Base-by-base conservation (phyloP, 1,284 basidiomycete genomes). In the Somion occarium region DNA sequence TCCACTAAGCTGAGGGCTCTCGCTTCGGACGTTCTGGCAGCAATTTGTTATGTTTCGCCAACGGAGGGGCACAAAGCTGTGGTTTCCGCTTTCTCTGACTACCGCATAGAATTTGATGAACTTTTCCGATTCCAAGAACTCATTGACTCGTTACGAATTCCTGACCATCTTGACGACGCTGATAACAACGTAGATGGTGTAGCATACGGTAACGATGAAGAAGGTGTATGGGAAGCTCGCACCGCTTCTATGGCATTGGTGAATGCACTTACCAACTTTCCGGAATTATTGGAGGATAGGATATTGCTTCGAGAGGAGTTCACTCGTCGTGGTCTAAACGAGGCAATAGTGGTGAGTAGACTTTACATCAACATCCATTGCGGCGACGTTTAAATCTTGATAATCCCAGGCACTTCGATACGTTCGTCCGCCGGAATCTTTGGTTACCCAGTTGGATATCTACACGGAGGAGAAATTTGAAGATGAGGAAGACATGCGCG, bases 401-500 rank as follows among this genome's bases (percentile, higher is more conserved):
- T 37, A 11, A 11, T 37, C 34, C 11, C 38, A 93, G 88, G 78
- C 81, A 1, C 69, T 94, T 3, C 78, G 84, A 55, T 91, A 91
- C 59, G 72, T 85, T 41, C 79, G 82, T 58, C 88, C 91, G 1
- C 88, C 91, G 11, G 90, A 93, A 42, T 67, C 69, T 1, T 70
- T 94, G 25, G 63, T 85, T 15, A 86, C 78, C 0, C 92, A 95
- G 60, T 71, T 94, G 4, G 81, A 88, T 56, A 78, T 91, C 15
- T 95, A 93, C 59, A 78, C 80, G 0, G 91, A 96, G 57, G 92
- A 94, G 65, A 90, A 91, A 60, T 88, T 88, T 46, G 91, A 93
- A 57, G 93, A 96, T 65, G 86, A 91, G 64, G 85, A 89, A 62
- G 89, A 93, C 50, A 75, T 92, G 66, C 80, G 83, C 18, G 84